phyloP scores from a whole-genome alignment of 164 flowering plant species.

The Chimonanthus salicifolius region DNA sequence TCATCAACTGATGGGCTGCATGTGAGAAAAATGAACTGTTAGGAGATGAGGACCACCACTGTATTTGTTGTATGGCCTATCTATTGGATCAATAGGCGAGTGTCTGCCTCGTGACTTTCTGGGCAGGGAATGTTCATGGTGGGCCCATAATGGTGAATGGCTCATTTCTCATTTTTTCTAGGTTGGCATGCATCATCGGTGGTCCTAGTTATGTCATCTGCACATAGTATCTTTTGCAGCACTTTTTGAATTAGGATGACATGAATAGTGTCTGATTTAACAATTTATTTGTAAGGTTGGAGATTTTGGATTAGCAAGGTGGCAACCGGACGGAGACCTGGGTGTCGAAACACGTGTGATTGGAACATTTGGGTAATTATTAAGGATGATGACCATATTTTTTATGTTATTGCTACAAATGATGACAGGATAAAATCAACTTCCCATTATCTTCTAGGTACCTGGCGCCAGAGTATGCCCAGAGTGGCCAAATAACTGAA shows the following conservation, averaged over 20 bases:
- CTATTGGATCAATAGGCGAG: background rate
- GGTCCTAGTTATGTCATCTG: background rate
- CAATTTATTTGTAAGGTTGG: slow-evolving; percentile 55
- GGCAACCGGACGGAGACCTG: slow-evolving; percentile 87
- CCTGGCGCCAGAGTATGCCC: slow-evolving; percentile 95
- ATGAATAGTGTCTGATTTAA: background rate
- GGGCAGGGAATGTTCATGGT: background rate
- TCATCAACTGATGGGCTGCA: too few species aligned
- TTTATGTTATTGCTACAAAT: background rate
- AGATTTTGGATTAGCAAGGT: slow-evolving; percentile 93
- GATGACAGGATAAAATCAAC: background rate
- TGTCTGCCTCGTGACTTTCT: background rate
- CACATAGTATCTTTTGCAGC: background rate
- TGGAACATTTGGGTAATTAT: slow-evolving; percentile 86
- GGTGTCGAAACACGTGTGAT: slow-evolving; percentile 81
- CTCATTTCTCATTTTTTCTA: background rate
- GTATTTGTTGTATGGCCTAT: too few species aligned
- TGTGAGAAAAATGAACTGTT: too few species aligned
- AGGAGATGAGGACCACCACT: too few species aligned
- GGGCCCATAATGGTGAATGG: background rate
- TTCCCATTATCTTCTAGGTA: slow-evolving; percentile 40
- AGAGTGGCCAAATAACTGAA: slow-evolving; percentile 89
- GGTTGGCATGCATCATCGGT: background rate
- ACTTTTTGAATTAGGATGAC: background rate
- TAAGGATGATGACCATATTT: background rate